Evolutionary conservation across 805 yeast species (phyloP).

Genomic region (Metschnikowia aberdeeniae): DNA sequence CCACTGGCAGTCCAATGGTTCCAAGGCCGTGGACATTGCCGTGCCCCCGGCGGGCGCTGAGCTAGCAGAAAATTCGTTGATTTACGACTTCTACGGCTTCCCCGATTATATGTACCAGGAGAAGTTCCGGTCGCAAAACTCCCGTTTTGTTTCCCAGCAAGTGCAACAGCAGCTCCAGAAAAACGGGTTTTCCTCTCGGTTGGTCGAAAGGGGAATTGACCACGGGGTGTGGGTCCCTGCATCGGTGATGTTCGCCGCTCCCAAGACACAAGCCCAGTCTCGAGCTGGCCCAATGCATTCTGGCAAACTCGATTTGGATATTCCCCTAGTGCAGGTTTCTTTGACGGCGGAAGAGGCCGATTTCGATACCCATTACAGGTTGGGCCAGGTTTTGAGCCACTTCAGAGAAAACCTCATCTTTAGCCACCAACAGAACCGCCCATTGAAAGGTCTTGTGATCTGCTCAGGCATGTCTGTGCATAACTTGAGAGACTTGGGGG

Average conservation of each 20-base stretch:
- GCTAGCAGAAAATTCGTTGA: slow-evolving; percentile 42
- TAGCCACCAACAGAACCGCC: slow-evolving; percentile 22
- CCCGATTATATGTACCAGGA: slow-evolving; percentile 62
- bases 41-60: slow-evolving; percentile 37
- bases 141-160: slow-evolving; percentile 39
- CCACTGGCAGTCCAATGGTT: slow-evolving; percentile 61
- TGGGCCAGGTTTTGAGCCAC: slow-evolving; percentile 53
- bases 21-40: slow-evolving; percentile 45
- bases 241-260: slow-evolving; percentile 57
- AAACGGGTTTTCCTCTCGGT: slow-evolving; percentile 41
- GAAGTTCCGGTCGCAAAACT: slow-evolving; percentile 51
- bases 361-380: slow-evolving; percentile 42
- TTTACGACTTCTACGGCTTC: slow-evolving; percentile 75
- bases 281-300: not conserved
- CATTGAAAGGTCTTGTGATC: slow-evolving; percentile 43
- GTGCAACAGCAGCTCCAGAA: slow-evolving; percentile 39
- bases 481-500: slow-evolving; percentile 55
- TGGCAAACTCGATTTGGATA: slow-evolving; percentile 36
- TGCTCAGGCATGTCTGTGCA: slow-evolving; percentile 82
- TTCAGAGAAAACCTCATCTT: slow-evolving; percentile 44
- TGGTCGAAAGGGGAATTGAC: slow-evolving; percentile 64
- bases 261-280: slow-evolving; percentile 7
- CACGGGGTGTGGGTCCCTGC: slow-evolving; percentile 85
- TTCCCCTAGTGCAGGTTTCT: slow-evolving; percentile 50
- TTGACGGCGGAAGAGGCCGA: slow-evolving; percentile 37